These are phyloP conservation scores for Tetrahymena elliotti DNA, from an alignment of 73 alveolate genomes.

Conservation along the genomic window DNA sequence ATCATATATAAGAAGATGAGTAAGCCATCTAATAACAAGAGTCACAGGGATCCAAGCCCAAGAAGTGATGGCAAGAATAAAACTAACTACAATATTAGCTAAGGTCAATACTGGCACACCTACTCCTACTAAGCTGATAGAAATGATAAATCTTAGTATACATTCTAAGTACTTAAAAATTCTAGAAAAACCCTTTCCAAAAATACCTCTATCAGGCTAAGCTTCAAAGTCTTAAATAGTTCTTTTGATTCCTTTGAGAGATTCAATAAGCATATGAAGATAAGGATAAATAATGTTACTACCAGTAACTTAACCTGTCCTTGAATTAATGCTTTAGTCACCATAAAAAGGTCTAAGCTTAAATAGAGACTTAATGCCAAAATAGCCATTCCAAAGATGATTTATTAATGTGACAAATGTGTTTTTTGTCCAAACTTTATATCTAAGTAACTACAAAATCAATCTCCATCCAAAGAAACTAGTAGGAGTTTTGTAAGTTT, in stretches of 20 bases:
- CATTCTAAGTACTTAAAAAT: not conserved
- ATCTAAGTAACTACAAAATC: not conserved
- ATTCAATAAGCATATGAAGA: not conserved
- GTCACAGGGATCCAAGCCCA: not conserved
- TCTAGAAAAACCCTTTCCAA: not conserved
- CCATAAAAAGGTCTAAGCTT: not conserved
- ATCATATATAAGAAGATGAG: not conserved
- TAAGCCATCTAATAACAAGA: not conserved
- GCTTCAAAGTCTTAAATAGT: not conserved
- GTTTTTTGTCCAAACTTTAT: not conserved
- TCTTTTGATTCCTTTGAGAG: not conserved
- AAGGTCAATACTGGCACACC: not conserved
- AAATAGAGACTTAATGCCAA: not conserved
- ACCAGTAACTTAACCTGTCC: not conserved
- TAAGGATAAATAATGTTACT: not conserved
- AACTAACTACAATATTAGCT: not conserved
- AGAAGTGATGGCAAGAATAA: not conserved
- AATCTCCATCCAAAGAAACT: not conserved
- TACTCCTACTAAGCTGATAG: not conserved
- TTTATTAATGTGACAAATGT: not conserved
- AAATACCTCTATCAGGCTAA: not conserved
- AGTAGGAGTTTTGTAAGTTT: not conserved
- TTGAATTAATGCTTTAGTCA: not conserved
- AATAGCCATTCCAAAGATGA: not conserved
- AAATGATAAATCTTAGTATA: not conserved